Evolutionary conservation across 768 basidiomycete genomes (phyloP).

Genomic region (Hysterangium stoloniferum): DNA sequence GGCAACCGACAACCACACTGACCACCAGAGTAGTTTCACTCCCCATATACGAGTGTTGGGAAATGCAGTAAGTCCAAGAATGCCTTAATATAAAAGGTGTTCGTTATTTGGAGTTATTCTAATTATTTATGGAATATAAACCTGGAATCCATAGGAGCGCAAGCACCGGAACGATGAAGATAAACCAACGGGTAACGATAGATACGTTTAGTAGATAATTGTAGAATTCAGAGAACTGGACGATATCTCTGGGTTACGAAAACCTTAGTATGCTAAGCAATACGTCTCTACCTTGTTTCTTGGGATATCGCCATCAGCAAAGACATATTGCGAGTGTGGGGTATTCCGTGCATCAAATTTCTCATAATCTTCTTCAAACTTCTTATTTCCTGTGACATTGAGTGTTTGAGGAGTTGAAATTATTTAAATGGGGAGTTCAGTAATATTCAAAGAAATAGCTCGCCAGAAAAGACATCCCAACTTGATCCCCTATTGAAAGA

Average conservation of each 20-base stretch:
- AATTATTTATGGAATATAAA: not conserved
- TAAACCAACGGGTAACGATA: constrained; percentile 70
- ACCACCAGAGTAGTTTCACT: constrained; percentile 66
- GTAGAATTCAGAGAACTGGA: constrained; percentile 55
- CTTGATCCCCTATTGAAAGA: constrained; percentile 24
- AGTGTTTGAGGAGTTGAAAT: too few species aligned
- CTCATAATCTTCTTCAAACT: constrained; percentile 47
- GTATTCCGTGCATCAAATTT: constrained; percentile 50
- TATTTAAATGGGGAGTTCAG: too few species aligned
- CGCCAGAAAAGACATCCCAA: constrained; percentile 38
- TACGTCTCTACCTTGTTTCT: constrained; percentile 39
- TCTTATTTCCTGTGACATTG: constrained; percentile 37
- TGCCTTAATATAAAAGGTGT: constrained; percentile 21
- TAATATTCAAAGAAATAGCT: not conserved
- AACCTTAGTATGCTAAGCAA: not conserved
- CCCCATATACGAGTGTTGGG: constrained; percentile 54
- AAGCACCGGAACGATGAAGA: constrained; percentile 72
- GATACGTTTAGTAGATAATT: constrained; percentile 68
- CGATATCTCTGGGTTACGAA: not conserved
- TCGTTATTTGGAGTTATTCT: not conserved
- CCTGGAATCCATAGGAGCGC: constrained; percentile 65
- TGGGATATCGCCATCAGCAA: constrained; percentile 56
- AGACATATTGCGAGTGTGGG: constrained; percentile 41
- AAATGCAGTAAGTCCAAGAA: constrained; percentile 49
- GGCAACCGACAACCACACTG: constrained; percentile 71